Conservation (phyloP, 805 yeast genomes). For the Myxozyma geophila region DNA sequence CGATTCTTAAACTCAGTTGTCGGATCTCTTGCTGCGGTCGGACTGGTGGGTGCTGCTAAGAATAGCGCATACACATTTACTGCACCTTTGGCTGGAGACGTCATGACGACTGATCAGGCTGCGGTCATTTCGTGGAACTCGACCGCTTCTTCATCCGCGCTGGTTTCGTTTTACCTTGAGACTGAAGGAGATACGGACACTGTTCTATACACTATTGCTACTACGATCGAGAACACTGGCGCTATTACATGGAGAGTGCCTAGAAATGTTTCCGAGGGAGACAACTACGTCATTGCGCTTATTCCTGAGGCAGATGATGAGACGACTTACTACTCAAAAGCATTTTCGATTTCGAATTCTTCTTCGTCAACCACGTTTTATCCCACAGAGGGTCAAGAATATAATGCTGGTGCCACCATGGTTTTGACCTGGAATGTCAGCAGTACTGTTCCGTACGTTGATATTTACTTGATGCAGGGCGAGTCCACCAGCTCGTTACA, state of each 20-base stretch:
- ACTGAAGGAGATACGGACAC: not conserved
- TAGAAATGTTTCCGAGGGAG: conserved; percentile 2
- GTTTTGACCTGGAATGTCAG: conserved; percentile 7
- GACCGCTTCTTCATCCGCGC: not conserved
- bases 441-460: not conserved
- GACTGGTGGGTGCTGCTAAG: no score
- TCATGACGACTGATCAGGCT: not conserved
- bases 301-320: conserved; percentile 7
- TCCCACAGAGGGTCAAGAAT: conserved; percentile 5
- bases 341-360: not conserved
- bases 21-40: no score
- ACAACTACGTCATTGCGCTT: conserved; percentile 2
- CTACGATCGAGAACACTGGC: conserved; percentile 1
- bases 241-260: conserved; percentile 10
- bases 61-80: not conserved
- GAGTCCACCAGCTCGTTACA: not conserved
- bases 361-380: not conserved
- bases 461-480: conserved; percentile 11
- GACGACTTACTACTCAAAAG: not conserved
- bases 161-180: conserved; percentile 8
- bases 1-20: no score
- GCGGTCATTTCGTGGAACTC: conserved; percentile 13
- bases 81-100: conserved; percentile 4
- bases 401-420: conserved; percentile 8
- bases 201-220: conserved; percentile 6